Conservation (phyloP, 1,139 yeast species). For the Yarrowia galli region DNA sequence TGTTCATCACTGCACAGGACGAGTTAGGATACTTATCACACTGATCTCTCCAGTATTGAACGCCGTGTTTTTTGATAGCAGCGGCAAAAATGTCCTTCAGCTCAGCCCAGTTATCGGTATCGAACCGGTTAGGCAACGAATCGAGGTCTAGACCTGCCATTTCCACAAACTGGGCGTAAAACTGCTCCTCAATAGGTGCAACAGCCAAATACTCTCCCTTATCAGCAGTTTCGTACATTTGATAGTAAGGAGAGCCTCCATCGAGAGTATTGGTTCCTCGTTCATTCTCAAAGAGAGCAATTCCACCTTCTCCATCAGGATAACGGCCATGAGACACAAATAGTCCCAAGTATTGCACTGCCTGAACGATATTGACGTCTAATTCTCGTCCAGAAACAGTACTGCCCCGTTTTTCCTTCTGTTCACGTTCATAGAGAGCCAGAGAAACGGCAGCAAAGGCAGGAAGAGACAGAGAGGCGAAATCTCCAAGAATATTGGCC, state of each 20-base stretch:
- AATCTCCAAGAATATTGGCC: constrained; percentile 43
- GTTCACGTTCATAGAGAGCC: constrained; percentile 41
- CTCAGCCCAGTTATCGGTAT: constrained; percentile 42
- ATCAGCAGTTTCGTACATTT: constrained; percentile 42
- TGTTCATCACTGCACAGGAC: constrained; percentile 41
- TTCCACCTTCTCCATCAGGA: constrained; percentile 38
- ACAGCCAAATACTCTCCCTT: constrained; percentile 42
- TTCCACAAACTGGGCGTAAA: constrained; percentile 41
- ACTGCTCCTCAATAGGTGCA: constrained; percentile 45
- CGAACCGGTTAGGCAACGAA: constrained; percentile 39
- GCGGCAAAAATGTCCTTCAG: constrained; percentile 39
- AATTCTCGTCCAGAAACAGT: constrained; percentile 34
- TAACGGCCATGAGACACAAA: constrained; percentile 42
- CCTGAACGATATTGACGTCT: constrained; percentile 44
- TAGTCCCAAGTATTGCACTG: constrained; percentile 42
- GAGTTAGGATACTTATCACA: constrained; percentile 41
- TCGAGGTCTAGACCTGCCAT: constrained; percentile 39
- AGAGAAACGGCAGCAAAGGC: constrained; percentile 43
- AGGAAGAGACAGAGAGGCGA: constrained; percentile 44
- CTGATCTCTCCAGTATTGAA: constrained; percentile 40
- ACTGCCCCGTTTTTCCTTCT: constrained; percentile 12
- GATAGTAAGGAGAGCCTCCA: constrained; percentile 43
- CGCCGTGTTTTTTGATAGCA: constrained; percentile 39
- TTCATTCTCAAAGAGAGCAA: constrained; percentile 18
- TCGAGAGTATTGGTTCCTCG: constrained; percentile 43